Base-by-base conservation (phyloP, 2,329 filamentous ascomycete genomes). In the Davidsoniella neocaledoniae region DNA sequence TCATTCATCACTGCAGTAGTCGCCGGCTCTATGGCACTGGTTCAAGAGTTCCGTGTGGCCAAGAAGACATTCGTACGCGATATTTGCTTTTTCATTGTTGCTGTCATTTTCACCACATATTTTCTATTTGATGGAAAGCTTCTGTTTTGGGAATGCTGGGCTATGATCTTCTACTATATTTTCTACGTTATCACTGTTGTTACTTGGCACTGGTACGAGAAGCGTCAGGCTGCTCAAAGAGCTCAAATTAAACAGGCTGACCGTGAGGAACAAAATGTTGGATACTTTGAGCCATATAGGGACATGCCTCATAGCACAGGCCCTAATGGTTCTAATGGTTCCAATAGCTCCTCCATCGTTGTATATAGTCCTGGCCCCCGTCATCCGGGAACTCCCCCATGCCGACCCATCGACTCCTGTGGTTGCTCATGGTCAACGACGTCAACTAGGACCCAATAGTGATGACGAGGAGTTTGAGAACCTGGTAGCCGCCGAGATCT, bases 1-100 rank as follows among this genome's bases (percentile, higher is more conserved):
- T 80, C 86, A 55, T 98, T 98, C 66, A 98, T 98, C 63, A 93
- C 88, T 1, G 84, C 88, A 1, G 90, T 98, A 16, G 91, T 98
- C 33, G 87, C 90, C 4, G 91, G 91, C 14, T 94, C 87, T 50
- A 98, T 98, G 91, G 91, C 90, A 12, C 66, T 98, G 50, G 88
- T 95, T n/a, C 76, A 86, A 55, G 91, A 94, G 49, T 98, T 98
- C 64, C 83, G 81, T 56, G 91, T 98, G 48, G 84, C 86, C 48
- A 81, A 80, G 58, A 85, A 83, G 63, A 91, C 86, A 36, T 98
- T 96, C 61, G 75, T 95, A 19, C 76, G 91, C 56, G 91, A 98
- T 60, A 83, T 96, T 9, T 75, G 79, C 52, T 98, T 95, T 68
- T 98, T 98, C 63, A 83, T 93, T 51, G 71, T 86, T 10, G 85